These are phyloP conservation scores for Blumeria hordei DNA, from an alignment of 2,329 filamentous ascomycete species.

Conservation along the genomic window DNA sequence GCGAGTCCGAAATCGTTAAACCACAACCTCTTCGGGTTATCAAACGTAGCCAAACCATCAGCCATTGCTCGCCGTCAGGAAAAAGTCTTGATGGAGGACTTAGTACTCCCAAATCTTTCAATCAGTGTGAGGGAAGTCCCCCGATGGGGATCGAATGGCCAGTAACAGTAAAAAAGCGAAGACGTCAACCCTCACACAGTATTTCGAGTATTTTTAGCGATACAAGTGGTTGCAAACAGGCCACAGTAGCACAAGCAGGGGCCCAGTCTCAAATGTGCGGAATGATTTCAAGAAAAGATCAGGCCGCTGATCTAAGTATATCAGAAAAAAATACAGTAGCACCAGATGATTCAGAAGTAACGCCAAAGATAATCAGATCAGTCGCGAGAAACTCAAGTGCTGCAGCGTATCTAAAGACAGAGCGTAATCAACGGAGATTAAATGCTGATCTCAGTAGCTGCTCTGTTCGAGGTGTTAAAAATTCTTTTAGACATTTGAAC, in stretches of 20 bases:
- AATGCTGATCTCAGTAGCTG: constrained; percentile 6
- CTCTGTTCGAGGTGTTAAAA: constrained; percentile 5
- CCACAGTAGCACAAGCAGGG: background rate
- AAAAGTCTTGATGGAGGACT: constrained; percentile 8
- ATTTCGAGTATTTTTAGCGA: background rate
- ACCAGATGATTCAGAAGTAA: constrained; percentile 8
- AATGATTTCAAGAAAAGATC: background rate
- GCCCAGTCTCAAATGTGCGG: background rate
- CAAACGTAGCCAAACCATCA: constrained; percentile 18
- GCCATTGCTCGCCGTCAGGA: constrained; percentile 8
- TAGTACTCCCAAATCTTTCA: constrained; percentile 7
- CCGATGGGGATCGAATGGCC: constrained; percentile 10
- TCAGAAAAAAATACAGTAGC: background rate
- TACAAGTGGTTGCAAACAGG: background rate
- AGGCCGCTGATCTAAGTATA: background rate
- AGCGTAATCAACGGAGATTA: constrained; percentile 6
- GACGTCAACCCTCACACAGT: constrained; percentile 5
- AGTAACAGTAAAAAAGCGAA: constrained; percentile 12
- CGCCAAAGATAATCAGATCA: constrained; percentile 9
- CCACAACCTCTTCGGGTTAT: constrained; percentile 26
- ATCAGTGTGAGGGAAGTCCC: constrained; percentile 11
- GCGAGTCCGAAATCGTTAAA: constrained; percentile 14
- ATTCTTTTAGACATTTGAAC: constrained; percentile 1
- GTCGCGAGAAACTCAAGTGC: constrained; percentile 9
- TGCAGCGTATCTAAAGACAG: constrained; percentile 10